Evolutionary conservation across 495 filamentous ascomycete genomes (phyloP).

Genomic region (Pyrenula massariospora): DNA sequence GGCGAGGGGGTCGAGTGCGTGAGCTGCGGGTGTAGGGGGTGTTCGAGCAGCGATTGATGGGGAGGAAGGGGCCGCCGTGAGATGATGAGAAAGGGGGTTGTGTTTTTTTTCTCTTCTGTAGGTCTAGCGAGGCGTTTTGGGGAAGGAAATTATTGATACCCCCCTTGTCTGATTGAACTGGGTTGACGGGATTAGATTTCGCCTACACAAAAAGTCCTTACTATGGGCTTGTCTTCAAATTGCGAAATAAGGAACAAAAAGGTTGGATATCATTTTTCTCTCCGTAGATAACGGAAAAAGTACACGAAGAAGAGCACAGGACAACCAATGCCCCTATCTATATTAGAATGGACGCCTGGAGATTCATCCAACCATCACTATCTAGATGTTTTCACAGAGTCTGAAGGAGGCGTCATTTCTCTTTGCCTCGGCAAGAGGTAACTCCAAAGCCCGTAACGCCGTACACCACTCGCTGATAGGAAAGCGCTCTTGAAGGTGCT

Average conservation of each 20-base stretch:
- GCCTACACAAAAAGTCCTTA: no score
- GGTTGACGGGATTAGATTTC: no score
- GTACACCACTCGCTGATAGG: neutral
- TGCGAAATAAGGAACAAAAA: no score
- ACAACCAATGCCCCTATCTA: no score
- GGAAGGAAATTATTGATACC: neutral
- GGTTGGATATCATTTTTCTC: no score
- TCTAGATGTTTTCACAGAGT: neutral
- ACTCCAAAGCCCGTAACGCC: neutral
- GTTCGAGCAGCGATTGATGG: constrained; percentile 68
- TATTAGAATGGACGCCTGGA: neutral
- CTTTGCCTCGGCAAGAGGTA: neutral
- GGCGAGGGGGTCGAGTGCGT: constrained; percentile 86
- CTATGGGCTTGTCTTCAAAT: no score
- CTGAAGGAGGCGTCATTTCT: neutral
- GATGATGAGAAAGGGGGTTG: neutral
- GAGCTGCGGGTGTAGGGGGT: constrained; percentile 90
- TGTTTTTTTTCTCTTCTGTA: neutral
- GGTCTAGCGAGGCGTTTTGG: neutral
- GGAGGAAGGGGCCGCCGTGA: no score
- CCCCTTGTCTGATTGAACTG: no score
- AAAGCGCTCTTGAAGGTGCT: neutral
- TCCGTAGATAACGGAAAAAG: no score
- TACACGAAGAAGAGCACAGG: no score
- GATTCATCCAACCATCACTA: neutral